Base-by-base conservation (phyloP, 495 filamentous ascomycete genomes). In the Neurospora cerealis region DNA sequence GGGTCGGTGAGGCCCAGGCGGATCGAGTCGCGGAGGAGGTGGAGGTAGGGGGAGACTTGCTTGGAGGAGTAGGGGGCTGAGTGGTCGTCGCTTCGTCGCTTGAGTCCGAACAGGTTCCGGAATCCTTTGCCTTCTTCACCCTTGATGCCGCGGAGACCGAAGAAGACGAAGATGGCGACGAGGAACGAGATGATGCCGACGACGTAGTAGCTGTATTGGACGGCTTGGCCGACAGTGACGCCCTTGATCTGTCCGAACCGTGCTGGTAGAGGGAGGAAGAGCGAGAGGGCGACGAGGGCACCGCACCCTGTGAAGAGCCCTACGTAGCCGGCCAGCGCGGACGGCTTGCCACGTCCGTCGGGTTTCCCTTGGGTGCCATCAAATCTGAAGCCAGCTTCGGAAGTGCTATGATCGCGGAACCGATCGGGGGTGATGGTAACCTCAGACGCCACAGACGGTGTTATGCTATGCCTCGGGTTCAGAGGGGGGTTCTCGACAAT, bases 241-340 rank as follows among this genome's bases (percentile, higher is more conserved):
- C 91, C 93, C 7, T 85, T 80, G 38, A 90, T 85, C 71, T 90
- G 86, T 71, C 86, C 85, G 77, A 98, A 94, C 11, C 86, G 86
- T 4, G 93, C 89, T 4, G 96, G 96, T 9, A 99, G 87, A 19
- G 94, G 96, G 17, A 99, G 86, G 78, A 98, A 98, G 34, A 94
- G 76, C 1, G 81, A 78, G 5, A 99, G 84, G 1, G 96, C 93
- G 1, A 99, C 82, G 6, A 99, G 84, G 38, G 96, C 96, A 73
- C 96, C 96, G 78, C 93, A 92, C 5, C 96, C 96, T 19, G 96
- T 96, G 79, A 94, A 97, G 44, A 97, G 81, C 6, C 96, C 96
- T 8, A 99, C 96, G 72, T 94, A 89, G 0, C 96, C 96, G 4
- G 96, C 95, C 8, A 98, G 85, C 85, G 89, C 75, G 81, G 92